Evolutionary conservation across 192 early-diverging fungal species (phyloP).

Genomic region (Coemansia sp.): DNA sequence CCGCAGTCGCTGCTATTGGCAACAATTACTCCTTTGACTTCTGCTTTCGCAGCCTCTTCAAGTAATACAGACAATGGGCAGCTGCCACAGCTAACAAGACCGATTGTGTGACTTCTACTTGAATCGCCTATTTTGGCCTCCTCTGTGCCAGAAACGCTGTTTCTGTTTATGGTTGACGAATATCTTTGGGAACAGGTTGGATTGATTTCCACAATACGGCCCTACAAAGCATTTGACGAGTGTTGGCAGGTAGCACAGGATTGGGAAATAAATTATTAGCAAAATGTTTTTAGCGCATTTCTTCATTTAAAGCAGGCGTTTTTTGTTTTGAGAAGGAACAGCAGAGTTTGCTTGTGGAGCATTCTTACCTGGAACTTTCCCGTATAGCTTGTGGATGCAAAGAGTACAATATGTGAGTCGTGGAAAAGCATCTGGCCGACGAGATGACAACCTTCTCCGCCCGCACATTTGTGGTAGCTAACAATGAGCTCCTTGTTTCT

Average conservation of each 20-base stretch:
- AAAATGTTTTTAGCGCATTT: background rate
- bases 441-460: conserved; percentile 47
- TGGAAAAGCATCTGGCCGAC: conserved; percentile 35
- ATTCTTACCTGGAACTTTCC: conserved; percentile 34
- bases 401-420: conserved; percentile 41
- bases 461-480: conserved; percentile 39
- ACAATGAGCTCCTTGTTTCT: conserved; percentile 36
- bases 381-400: conserved; percentile 28
- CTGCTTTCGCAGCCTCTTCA: conserved; percentile 24
- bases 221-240: conserved; percentile 16
- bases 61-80: conserved; percentile 36
- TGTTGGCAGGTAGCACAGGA: background rate
- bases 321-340: background rate
- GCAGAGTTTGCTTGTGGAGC: background rate
- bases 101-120: conserved; percentile 20
- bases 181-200: conserved; percentile 11
- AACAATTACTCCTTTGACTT: conserved; percentile 32
- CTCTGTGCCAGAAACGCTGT: background rate
- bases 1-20: conserved; percentile 47
- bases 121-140: background rate
- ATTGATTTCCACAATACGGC: conserved; percentile 32
- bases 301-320: background rate
- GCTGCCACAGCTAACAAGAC: conserved; percentile 40
- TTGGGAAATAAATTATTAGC: background rate
- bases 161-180: background rate